Evolutionary conservation across 441 rosid genomes (phyloP).

Genomic region (Hura crepitans): DNA sequence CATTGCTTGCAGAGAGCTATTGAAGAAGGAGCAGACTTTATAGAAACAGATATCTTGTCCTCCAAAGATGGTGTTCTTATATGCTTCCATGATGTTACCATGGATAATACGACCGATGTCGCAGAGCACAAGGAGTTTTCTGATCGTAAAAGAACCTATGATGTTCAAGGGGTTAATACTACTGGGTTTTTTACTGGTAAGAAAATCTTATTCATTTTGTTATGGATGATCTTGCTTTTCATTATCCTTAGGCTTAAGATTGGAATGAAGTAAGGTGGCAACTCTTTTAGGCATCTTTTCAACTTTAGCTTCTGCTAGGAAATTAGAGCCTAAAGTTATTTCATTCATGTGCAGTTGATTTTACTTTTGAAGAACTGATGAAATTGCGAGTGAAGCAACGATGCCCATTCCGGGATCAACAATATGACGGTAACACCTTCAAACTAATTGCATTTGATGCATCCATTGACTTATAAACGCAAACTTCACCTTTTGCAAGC

Average conservation of each 20-base stretch:
- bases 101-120: constrained; percentile 71
- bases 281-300: not conserved
- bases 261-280: not conserved
- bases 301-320: not conserved
- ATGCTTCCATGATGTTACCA: constrained; percentile 77
- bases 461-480: not conserved
- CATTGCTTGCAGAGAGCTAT: constrained; percentile 69
- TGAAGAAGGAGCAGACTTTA: constrained; percentile 92
- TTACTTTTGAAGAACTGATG: constrained; percentile 69
- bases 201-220: constrained; percentile 9
- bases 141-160: constrained; percentile 72
- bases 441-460: not conserved
- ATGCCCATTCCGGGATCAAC: constrained; percentile 70
- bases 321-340: constrained; percentile 5
- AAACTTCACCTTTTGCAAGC: not conserved
- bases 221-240: constrained; percentile 1
- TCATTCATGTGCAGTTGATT: constrained; percentile 56
- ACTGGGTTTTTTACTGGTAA: constrained; percentile 82
- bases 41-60: constrained; percentile 81
- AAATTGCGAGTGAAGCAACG: constrained; percentile 70
- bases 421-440: constrained; percentile 61
- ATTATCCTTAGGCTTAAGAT: not conserved
- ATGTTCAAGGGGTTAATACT: constrained; percentile 62
- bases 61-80: constrained; percentile 84
- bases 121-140: constrained; percentile 71